A percentile compares a stretch with the other conserved stretches of the same genome.
Evolutionary conservation across 2,329 filamentous ascomycete species (phyloP).

Genomic region (Cryphonectria nitschkei): DNA sequence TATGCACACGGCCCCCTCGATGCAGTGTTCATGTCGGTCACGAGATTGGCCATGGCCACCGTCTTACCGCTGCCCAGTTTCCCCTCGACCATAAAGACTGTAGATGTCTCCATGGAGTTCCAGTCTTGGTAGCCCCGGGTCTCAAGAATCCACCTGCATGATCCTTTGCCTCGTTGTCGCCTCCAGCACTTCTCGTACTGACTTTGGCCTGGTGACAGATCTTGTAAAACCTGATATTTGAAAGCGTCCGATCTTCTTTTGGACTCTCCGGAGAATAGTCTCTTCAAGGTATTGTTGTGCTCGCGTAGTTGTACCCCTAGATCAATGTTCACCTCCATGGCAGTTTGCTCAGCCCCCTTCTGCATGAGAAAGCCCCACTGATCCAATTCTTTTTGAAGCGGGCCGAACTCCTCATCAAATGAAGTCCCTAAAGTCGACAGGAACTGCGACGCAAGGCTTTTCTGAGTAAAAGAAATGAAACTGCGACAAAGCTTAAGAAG

Average conservation of each 20-base stretch:
- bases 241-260: not conserved
- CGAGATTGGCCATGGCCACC: constrained; percentile 20
- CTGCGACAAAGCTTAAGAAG: not conserved
- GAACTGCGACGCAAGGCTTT: not conserved
- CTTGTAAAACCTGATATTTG: not conserved
- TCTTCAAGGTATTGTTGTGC: not conserved
- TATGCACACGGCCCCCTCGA: constrained; percentile 7
- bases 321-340: not conserved
- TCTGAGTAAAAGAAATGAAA: constrained; percentile 2
- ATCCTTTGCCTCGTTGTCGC: constrained; percentile 27
- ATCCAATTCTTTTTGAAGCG: constrained; percentile 17
- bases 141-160: constrained; percentile 24
- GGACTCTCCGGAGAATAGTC: not conserved
- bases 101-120: not conserved
- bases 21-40: not conserved
- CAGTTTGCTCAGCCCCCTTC: not conserved
- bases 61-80: constrained; percentile 23
- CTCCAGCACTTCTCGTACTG: constrained; percentile 22
- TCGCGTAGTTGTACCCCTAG: not conserved
- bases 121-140: constrained; percentile 9
- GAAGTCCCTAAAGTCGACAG: constrained; percentile 3
- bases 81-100: not conserved
- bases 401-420: constrained; percentile 18
- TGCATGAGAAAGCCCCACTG: constrained; percentile 18
- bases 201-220: constrained; percentile 18